Base-by-base conservation (phyloP, 176 grass and related monocot species). In the Typha latifolia region DNA sequence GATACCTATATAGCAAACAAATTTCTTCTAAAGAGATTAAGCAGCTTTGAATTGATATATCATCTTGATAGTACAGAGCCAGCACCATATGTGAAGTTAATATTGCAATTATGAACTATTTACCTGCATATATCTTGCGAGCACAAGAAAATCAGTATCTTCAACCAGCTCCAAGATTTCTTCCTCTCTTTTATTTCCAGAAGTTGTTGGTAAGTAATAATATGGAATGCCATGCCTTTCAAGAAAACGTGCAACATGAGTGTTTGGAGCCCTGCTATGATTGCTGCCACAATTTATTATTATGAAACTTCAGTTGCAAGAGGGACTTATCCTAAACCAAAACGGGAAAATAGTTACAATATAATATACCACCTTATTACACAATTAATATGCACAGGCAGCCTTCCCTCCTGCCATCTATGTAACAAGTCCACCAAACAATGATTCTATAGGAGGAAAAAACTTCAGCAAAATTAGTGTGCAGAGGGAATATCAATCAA, bases 41-140 rank as follows among this genome's bases (percentile, higher is more conserved):
- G 1, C 37, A 43, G 7, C 5, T 43, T 43, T 43, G 37, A 43
- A 10, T 43, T 43, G 37, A 43, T 43, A 43, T 43, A 9, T 43
- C 9, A 43, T 43, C 1, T 9, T 43, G 8, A 43, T 43, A 1
- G 2, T 22, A 2, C 6, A 55, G 13, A 18, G 5, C 51, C 1
- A 55, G 0, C 14, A 55, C 14, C 51, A 16, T 18, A 0, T 16
- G 51, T 18, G n/a, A 55, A 1, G 1, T 19, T 16, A 16, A 55
- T 55, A 16, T 14, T 12, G 6, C 16, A 59, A 21, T 19, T 6
- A 12, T 13, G 23, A 51, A 67, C 19, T 5, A 64, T 49, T 57
- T 85, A 96, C 93, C 93, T 96, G 88, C 93, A 96, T 96, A 66
- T 96, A 96, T 86, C 93, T 91, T 67, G 93, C 93, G 32, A 96